Conservation (phyloP, 495 filamentous ascomycete species). For the Hyaloscypha hepaticicola region DNA sequence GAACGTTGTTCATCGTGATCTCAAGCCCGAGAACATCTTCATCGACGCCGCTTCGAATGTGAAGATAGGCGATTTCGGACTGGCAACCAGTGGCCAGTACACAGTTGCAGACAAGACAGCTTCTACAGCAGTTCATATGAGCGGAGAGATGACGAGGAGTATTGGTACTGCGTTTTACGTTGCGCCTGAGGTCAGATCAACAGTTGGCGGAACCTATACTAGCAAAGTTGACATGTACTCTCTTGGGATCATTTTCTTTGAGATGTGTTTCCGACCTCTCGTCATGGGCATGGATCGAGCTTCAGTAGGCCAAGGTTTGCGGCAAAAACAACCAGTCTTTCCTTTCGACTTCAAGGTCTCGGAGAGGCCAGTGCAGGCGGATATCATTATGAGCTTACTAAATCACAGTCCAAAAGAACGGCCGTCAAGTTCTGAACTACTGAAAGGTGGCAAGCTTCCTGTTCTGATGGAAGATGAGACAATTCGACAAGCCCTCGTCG, state of each 20-base stretch:
- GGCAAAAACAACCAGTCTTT: conserved; percentile 64
- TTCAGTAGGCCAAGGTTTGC: conserved; percentile 65
- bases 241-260: conserved; percentile 94
- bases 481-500: conserved; percentile 75
- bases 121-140: conserved; percentile 53
- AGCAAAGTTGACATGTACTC: conserved; percentile 99
- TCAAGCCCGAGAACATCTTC: conserved; percentile 99
- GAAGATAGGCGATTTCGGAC: conserved; percentile 93
- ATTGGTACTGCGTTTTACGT: conserved; percentile 95
- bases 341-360: conserved; percentile 73
- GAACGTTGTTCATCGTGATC: conserved; percentile 91
- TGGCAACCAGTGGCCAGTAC: conserved; percentile 86
- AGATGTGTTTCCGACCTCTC: conserved; percentile 81
- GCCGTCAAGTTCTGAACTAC: conserved; percentile 80
- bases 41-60: conserved; percentile 88
- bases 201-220: conserved; percentile 73
- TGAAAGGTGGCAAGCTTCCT: conserved; percentile 84
- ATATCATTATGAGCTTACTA: conserved; percentile 77
- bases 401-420: conserved; percentile 77
- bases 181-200: conserved; percentile 81
- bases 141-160: conserved; percentile 68
- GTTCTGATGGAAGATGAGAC: conserved; percentile 90
- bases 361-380: conserved; percentile 69
- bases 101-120: conserved; percentile 62
- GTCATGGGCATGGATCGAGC: conserved; percentile 88